Evolutionary conservation across 1,139 yeast genomes (phyloP).

Genomic region (Pneumocystis carinii): DNA sequence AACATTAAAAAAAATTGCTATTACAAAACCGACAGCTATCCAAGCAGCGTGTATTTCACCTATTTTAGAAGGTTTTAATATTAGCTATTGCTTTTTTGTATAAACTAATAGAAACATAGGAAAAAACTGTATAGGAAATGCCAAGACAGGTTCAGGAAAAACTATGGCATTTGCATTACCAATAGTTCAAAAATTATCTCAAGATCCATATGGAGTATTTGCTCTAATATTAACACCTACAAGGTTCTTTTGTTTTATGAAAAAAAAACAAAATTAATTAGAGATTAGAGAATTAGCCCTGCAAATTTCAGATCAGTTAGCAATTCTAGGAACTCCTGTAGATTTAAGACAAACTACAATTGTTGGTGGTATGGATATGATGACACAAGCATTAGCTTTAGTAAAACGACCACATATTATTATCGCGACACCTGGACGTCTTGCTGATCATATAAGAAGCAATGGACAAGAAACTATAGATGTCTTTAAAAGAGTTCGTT

Average conservation of each 20-base stretch:
- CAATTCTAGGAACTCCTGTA: conserved; percentile 82
- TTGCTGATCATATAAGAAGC: conserved; percentile 79
- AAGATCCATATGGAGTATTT: conserved; percentile 83
- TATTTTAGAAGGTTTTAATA: conserved; percentile 38
- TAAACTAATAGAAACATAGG: conserved; percentile 22
- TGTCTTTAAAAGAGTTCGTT: conserved; percentile 57
- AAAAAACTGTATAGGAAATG: conserved; percentile 92
- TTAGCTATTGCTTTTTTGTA: background rate
- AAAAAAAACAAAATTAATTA: background rate
- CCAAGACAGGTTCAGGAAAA: conserved; percentile 96
- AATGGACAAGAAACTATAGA: conserved; percentile 80
- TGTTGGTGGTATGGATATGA: conserved; percentile 92
- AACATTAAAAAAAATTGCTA: conserved; percentile 66
- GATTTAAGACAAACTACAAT: conserved; percentile 66
- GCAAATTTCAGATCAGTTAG: conserved; percentile 92
- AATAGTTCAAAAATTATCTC: conserved; percentile 85
- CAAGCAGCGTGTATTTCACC: conserved; percentile 82
- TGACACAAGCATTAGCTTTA: conserved; percentile 66
- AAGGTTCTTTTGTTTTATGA: conserved; percentile 6
- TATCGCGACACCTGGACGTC: conserved; percentile 92
- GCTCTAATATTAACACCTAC: conserved; percentile 90
- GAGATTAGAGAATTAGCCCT: conserved; percentile 63
- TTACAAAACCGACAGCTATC: conserved; percentile 68
- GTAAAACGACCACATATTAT: conserved; percentile 84
- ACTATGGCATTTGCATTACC: conserved; percentile 97